Conservation (phyloP, 1,139 yeast species). For the Yamadazyma atmosphaerica region DNA sequence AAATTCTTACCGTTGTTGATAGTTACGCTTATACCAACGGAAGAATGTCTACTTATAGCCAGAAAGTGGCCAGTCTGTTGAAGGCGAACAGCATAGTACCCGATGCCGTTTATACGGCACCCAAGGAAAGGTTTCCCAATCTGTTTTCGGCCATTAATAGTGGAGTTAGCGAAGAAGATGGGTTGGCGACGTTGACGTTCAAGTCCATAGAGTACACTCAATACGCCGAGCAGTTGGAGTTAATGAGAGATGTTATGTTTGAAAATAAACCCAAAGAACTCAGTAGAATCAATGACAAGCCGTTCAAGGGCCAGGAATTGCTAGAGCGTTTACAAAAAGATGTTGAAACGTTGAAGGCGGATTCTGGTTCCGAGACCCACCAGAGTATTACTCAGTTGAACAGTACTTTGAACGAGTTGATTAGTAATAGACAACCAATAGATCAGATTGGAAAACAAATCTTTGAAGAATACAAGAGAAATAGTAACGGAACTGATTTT, state of each 20-base stretch:
- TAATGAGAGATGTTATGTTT: slow-evolving; percentile 25
- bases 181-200: slow-evolving; percentile 44
- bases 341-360: slow-evolving; percentile 11
- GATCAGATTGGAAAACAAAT: slow-evolving; percentile 18
- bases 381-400: slow-evolving; percentile 10
- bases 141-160: slow-evolving; percentile 44
- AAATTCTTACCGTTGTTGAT: neutral
- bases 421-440: slow-evolving; percentile 17
- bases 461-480: slow-evolving; percentile 16
- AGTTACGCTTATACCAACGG: neutral
- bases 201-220: slow-evolving; percentile 42
- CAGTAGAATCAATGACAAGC: slow-evolving; percentile 23
- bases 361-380: slow-evolving; percentile 1
- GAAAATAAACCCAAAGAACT: slow-evolving; percentile 15
- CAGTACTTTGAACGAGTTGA: slow-evolving; percentile 18
- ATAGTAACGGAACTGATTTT: slow-evolving; percentile 18
- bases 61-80: slow-evolving; percentile 8
- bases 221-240: slow-evolving; percentile 38
- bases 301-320: slow-evolving; percentile 17
- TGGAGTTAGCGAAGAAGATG: slow-evolving; percentile 47
- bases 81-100: slow-evolving; percentile 9
- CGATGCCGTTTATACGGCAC: slow-evolving; percentile 26
- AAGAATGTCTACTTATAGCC: slow-evolving; percentile 14
- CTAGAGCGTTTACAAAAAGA: slow-evolving; percentile 22
- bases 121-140: slow-evolving; percentile 34